These are phyloP conservation scores for Zoysia matrella DNA, from an alignment of 202 grass and related monocot species.

Conservation along the genomic window DNA sequence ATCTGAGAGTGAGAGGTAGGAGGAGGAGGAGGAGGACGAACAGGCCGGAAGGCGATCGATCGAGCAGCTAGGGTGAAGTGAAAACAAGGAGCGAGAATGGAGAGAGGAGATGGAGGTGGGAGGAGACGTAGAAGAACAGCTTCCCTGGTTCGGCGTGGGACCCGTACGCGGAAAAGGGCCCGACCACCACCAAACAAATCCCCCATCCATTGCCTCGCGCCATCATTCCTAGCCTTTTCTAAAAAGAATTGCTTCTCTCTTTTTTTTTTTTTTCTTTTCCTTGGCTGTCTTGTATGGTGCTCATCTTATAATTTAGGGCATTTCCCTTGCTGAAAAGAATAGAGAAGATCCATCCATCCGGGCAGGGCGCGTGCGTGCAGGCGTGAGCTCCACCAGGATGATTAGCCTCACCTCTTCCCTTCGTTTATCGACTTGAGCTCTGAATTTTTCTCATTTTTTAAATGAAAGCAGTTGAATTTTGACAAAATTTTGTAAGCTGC, in stretches of 20 bases:
- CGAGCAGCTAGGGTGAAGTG: conserved; percentile 37
- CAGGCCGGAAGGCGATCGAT: no score
- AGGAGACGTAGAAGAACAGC: conserved; percentile 67
- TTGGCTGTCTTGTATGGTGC: no score
- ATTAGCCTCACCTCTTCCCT: neutral
- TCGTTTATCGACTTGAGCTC: no score
- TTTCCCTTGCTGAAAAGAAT: neutral
- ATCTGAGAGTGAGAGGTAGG: neutral
- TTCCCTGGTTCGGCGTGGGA: conserved; percentile 38
- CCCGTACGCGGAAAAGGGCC: conserved; percentile 2
- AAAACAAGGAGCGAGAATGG: neutral
- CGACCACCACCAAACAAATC: conserved; percentile 2
- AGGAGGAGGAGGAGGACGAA: neutral
- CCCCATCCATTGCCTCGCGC: conserved; percentile 30
- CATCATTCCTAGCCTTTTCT: conserved; percentile 41
- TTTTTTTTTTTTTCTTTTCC: no score
- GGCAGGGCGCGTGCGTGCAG: neutral
- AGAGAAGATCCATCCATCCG: neutral
- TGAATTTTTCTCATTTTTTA: no score
- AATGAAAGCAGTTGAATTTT: no score
- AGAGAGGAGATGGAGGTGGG: conserved; percentile 19
- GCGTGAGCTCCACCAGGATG: neutral
- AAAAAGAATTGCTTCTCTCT: no score
- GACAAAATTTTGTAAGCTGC: no score
- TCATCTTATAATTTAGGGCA: no score